These are phyloP conservation scores for Xylaria bambusicola DNA, from an alignment of 495 filamentous ascomycete species.

Conservation along the genomic window DNA sequence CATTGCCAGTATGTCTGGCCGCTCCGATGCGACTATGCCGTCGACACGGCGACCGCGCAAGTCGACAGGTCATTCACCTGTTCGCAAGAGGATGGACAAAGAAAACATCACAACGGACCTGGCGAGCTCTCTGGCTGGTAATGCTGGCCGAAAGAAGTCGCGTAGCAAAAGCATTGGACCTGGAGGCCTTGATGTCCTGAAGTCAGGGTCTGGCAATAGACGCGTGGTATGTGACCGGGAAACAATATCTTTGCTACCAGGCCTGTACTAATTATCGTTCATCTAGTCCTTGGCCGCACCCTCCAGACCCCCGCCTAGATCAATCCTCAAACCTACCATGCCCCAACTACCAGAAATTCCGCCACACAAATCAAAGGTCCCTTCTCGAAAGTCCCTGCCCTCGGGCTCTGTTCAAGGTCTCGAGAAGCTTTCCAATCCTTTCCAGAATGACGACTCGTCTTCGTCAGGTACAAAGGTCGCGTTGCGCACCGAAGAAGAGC, in stretches of 20 bases:
- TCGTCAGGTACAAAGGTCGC: constrained; percentile 49
- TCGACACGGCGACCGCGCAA: constrained; percentile 69
- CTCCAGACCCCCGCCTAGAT: constrained; percentile 56
- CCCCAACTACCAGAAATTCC: constrained; percentile 66
- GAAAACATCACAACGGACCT: constrained; percentile 73
- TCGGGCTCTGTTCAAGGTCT: constrained; percentile 28
- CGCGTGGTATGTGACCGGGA: constrained; percentile 63
- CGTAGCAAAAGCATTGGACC: constrained; percentile 95
- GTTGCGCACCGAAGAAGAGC: constrained; percentile 73
- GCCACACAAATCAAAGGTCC: constrained; percentile 42
- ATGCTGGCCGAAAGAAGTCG: constrained; percentile 65
- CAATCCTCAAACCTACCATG: constrained; percentile 84
- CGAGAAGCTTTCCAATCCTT: constrained; percentile 55
- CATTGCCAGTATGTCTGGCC: constrained; percentile 45
- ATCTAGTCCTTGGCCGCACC: constrained; percentile 52
- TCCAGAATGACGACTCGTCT: constrained; percentile 42
- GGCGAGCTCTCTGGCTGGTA: constrained; percentile 41
- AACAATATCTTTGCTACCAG: constrained; percentile 15
- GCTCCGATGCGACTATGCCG: constrained; percentile 49
- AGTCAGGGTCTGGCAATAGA: constrained; percentile 76
- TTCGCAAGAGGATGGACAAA: constrained; percentile 56
- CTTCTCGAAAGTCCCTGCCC: constrained; percentile 26
- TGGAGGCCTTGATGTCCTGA: constrained; percentile 80
- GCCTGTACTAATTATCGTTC: constrained; percentile 8
- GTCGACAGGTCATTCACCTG: constrained; percentile 70